Evolutionary conservation across 805 yeast species (phyloP), one percentile per base, ranked within the genome.

Genomic region (Torulaspora quercuum): DNA sequence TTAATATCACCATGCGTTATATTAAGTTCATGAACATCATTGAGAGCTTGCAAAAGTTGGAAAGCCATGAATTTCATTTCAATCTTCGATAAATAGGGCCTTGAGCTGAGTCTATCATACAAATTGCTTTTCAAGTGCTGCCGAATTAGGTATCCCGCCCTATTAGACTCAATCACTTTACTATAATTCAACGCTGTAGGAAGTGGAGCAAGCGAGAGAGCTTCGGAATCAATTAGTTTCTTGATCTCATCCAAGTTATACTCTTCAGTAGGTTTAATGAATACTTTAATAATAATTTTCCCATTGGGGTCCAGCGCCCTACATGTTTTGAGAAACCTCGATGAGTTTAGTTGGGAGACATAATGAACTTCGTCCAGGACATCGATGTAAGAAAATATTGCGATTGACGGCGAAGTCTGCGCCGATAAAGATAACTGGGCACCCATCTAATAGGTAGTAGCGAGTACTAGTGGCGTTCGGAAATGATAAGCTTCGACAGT

Each of bases 401-500:
- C 95, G 51, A 90, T 85, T 1, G 96, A 85, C 3, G 95, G 88
- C 1, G 95, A 87, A 3, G 95, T 79, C 8, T 95, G 96, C 7
- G 95, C 85, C 57, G 87, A 64, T 21, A 85, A 68, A 1, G 97
- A 89, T 42, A 90, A 65, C 55, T 83, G 84, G 9, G 85, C 86
- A 10, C 96, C 97, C 97, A 89, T 88, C n/a, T 3, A n/a, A n/a
- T n/a, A n/a, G n/a, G n/a, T n/a, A n/a, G n/a, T n/a, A n/a, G n/a
- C n/a, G n/a, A n/a, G n/a, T n/a, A n/a, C n/a, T n/a, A n/a, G n/a
- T n/a, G n/a, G n/a, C n/a, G n/a, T n/a, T n/a, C n/a, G n/a, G n/a
- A n/a, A n/a, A n/a, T n/a, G n/a, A n/a, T n/a, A n/a, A n/a, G n/a
- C n/a, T n/a, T n/a, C n/a, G n/a, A n/a, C n/a, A n/a, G n/a, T n/a